phyloP scores from a whole-genome alignment of 352 stramenopile species.

The Globisporangium camurandrum region DNA sequence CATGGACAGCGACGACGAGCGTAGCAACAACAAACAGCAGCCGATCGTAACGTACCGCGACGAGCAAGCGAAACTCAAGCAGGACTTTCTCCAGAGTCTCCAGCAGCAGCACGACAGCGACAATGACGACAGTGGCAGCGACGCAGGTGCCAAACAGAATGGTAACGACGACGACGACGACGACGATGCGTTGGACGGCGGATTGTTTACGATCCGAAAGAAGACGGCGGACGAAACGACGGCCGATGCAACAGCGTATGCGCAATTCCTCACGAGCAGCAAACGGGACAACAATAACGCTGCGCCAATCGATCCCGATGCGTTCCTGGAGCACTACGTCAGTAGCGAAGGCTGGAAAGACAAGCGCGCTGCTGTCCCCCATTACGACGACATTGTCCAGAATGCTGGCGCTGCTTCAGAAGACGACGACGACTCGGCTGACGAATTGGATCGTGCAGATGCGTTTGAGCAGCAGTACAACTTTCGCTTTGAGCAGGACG shows the following conservation, averaged over 20 bases:
- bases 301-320: slow-evolving; percentile 58
- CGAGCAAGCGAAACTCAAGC: slow-evolving; percentile 59
- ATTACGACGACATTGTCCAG: slow-evolving; percentile 83
- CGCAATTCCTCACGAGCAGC: slow-evolving; percentile 44
- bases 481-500: slow-evolving; percentile 98
- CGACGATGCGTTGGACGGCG: slow-evolving; percentile 54
- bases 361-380: slow-evolving; percentile 47
- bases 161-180: slow-evolving; percentile 42
- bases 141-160: slow-evolving; percentile 1
- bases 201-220: slow-evolving; percentile 62
- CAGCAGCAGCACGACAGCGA: slow-evolving; percentile 18
- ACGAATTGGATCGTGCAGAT: slow-evolving; percentile 92
- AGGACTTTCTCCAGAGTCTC: slow-evolving; percentile 55
- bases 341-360: slow-evolving; percentile 81
- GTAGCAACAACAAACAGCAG: slow-evolving; percentile 47
- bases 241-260: slow-evolving; percentile 63
- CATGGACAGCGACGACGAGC: slow-evolving; percentile 62
- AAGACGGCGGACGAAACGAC: slow-evolving; percentile 53
- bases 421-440: slow-evolving; percentile 69
- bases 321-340: slow-evolving; percentile 75
- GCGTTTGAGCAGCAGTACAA: slow-evolving; percentile 99
- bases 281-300: slow-evolving; percentile 36
- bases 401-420: too few relatives aligned
- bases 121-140: slow-evolving; percentile 27
- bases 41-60: slow-evolving; percentile 60